These are phyloP conservation scores for Pholiota microspora DNA, from an alignment of 768 basidiomycete species.

Conservation along the genomic window DNA sequence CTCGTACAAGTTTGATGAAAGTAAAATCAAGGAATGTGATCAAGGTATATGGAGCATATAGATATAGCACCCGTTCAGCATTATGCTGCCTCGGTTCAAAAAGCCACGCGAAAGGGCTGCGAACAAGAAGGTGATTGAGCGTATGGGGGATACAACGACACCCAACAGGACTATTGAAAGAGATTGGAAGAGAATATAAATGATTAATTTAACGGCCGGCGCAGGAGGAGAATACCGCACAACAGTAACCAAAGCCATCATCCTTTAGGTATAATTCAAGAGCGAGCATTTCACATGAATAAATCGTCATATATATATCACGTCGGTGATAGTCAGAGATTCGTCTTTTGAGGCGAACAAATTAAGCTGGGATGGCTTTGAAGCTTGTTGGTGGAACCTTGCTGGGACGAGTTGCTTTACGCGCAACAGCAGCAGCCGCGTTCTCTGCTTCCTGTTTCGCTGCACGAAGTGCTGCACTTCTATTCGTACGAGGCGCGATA, in stretches of 20 bases:
- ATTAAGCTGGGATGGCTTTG: slow-evolving; percentile 29
- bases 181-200: slow-evolving; percentile 1
- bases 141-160: background rate
- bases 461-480: slow-evolving; percentile 66
- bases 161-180: background rate
- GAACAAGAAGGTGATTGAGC: background rate
- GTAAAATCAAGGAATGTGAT: slow-evolving; percentile 1
- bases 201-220: slow-evolving; percentile 9
- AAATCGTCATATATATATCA: background rate
- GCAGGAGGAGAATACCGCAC: slow-evolving; percentile 1
- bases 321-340: background rate
- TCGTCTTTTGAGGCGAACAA: background rate
- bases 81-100: slow-evolving; percentile 1
- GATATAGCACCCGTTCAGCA: background rate
- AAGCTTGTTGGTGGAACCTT: slow-evolving; percentile 37
- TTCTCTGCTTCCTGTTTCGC: slow-evolving; percentile 64
- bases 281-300: background rate
- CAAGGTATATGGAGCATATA: slow-evolving; percentile 8
- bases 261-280: background rate
- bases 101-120: slow-evolving; percentile 1
- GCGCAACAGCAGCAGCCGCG: slow-evolving; percentile 40
- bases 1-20: background rate
- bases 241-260: background rate
- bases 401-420: slow-evolving; percentile 28
- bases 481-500: slow-evolving; percentile 70